phyloP scores from a whole-genome alignment of 257 asterid species.

The Solanum arcanum region DNA sequence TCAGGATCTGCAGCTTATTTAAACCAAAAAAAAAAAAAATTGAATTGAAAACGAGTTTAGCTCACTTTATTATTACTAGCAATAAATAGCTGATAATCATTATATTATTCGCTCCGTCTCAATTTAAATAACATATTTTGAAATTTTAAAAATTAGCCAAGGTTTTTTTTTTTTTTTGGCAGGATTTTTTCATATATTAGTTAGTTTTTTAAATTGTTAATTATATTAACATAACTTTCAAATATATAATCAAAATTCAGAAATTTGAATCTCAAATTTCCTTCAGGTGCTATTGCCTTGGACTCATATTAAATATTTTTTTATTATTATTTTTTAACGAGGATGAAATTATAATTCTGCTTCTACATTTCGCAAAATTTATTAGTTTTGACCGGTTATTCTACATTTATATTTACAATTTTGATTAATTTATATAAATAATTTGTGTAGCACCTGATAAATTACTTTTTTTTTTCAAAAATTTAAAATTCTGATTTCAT shows the following conservation, averaged over 20 bases:
- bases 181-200: too few species aligned
- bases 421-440: not conserved
- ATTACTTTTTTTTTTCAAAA: not conserved
- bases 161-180: too few species aligned
- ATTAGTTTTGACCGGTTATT: not conserved
- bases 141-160: too few species aligned
- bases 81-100: not conserved
- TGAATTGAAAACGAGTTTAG: too few species aligned
- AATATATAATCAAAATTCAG: not conserved
- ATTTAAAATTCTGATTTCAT: not conserved
- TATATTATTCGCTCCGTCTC: not conserved
- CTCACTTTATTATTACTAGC: not conserved
- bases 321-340: not conserved
- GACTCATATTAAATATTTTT: not conserved
- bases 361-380: not conserved
- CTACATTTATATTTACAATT: not conserved
- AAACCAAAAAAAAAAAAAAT: not conserved
- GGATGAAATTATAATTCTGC: not conserved
- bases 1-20: not conserved
- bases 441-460: not conserved
- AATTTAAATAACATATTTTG: not conserved
- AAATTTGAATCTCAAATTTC: not conserved
- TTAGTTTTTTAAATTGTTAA: too few species aligned
- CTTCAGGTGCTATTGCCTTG: not conserved
- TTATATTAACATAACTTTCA: too few species aligned